Conservation (phyloP, 345 rosid species). For the Eucalyptus regnans region DNA sequence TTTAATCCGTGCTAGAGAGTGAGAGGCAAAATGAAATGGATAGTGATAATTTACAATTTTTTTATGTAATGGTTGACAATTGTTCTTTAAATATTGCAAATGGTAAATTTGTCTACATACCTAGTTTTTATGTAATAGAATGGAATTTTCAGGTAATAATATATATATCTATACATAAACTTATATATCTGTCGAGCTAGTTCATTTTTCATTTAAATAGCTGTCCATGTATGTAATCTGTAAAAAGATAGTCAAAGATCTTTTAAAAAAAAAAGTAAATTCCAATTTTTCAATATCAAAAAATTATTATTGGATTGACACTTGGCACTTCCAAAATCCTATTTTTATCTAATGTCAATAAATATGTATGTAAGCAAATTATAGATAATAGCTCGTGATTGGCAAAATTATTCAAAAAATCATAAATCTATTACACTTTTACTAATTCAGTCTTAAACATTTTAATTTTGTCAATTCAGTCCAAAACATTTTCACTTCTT, state of each 20-base stretch:
- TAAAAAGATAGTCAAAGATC: background rate
- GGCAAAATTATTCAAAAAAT: fast-evolving
- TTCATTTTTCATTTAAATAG: too few species aligned
- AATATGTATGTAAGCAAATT: background rate
- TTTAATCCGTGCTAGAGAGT: background rate
- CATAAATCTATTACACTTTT: fast-evolving
- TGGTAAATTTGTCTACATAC: too few species aligned
- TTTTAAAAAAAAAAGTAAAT: background rate
- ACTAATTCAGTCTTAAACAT: fast-evolving
- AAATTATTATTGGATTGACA: background rate
- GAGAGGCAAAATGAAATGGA: background rate
- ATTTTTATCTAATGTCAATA: background rate
- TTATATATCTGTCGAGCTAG: background rate
- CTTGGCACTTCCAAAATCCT: background rate
- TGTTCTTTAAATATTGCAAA: too few species aligned
- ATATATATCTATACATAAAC: too few species aligned
- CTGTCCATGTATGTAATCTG: background rate
- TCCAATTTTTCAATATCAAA: background rate
- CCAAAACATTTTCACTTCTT: fast-evolving
- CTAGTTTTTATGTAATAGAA: too few species aligned
- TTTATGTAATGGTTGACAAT: too few species aligned
- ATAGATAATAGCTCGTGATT: background rate
- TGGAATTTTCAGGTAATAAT: too few species aligned
- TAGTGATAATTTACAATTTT: too few species aligned
- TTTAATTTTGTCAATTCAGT: too few species aligned